Evolutionary conservation across 176 grass and related monocot genomes (phyloP), one percentile per base, ranked within the genome.

Genomic region (Avena eriantha): DNA sequence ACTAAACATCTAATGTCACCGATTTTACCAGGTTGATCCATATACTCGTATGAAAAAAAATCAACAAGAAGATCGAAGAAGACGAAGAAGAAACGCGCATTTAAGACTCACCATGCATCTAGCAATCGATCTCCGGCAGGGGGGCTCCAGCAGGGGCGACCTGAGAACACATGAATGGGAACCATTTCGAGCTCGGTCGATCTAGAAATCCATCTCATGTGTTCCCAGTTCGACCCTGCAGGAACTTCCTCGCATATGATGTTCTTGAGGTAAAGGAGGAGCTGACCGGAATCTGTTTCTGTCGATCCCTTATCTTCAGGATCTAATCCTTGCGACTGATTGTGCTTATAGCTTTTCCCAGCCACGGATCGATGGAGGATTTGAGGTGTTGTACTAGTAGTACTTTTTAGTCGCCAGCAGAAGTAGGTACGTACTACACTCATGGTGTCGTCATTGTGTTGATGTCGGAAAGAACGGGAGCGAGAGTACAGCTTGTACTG

Each of bases 401-500:
- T 4, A 13, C 21, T 23, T 11, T 13, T 23, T 64, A 3, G 4
- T 64, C 23, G 60, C 60, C 23, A 14, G 60, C 23, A 64, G 23
- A 24, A 61, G 22, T 61, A 61, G 36, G 22, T 24, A 24, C 10
- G 60, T 15, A 29, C 16, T 54, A 54, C 29, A 2, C 39, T 7
- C 63, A 66, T 10, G 0, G 26, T 66, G 63, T 66, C 63, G 26
- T 7, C 24, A 66, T 66, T 66, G 63, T 66, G 63, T 16, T 10
- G 10, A 60, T 60, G 58, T 24, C 58, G n/a, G 1, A 60, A 0
- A 60, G 21, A 60, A n/a, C 58, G 3, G 58, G 58, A 60, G 58
- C n/a, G 58, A 59, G 61, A 60, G 63, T 66, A 66, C 63, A 66
- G 63, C 13, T 66, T 66, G 63, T 66, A 66, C 63, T 66, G 63